A percentile compares a stretch with the other conserved stretches of the same genome.
phyloP scores from a whole-genome alignment of 441 rosid species.

The Croton laevigatus region DNA sequence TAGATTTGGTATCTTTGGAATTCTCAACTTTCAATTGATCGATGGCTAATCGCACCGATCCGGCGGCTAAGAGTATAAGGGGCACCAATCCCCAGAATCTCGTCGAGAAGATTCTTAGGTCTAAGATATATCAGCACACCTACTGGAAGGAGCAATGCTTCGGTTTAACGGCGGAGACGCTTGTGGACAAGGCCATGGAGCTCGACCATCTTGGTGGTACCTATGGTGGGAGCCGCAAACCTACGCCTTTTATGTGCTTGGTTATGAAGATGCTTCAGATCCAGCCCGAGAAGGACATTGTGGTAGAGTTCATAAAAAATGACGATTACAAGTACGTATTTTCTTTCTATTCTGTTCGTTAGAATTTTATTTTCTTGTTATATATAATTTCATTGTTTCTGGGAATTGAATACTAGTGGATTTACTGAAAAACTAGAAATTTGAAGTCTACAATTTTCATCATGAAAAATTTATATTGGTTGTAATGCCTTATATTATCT shows the following conservation, averaged over 20 bases:
- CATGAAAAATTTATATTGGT: not conserved
- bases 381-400: not conserved
- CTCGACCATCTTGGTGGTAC: conserved; percentile 91
- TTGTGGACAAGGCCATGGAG: conserved; percentile 97
- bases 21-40: not conserved
- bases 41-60: conserved; percentile 95
- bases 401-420: not conserved
- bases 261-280: conserved; percentile 94
- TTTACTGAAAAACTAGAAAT: not conserved
- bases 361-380: not conserved
- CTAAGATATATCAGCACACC: conserved; percentile 86
- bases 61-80: conserved; percentile 78
- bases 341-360: not conserved
- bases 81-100: conserved; percentile 95
- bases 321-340: conserved; percentile 80
- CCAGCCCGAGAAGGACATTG: conserved; percentile 94
- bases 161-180: conserved; percentile 89
- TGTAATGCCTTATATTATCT: not conserved
- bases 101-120: conserved; percentile 78
- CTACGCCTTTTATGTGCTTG: conserved; percentile 86
- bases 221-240: conserved; percentile 78
- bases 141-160: conserved; percentile 98
- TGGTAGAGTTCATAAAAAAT: conserved; percentile 88
- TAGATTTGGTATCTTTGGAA: not conserved
- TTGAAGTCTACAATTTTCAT: not conserved